Evolutionary conservation across 768 basidiomycete genomes (phyloP).

Genomic region (Amanita pseudoporphyria): DNA sequence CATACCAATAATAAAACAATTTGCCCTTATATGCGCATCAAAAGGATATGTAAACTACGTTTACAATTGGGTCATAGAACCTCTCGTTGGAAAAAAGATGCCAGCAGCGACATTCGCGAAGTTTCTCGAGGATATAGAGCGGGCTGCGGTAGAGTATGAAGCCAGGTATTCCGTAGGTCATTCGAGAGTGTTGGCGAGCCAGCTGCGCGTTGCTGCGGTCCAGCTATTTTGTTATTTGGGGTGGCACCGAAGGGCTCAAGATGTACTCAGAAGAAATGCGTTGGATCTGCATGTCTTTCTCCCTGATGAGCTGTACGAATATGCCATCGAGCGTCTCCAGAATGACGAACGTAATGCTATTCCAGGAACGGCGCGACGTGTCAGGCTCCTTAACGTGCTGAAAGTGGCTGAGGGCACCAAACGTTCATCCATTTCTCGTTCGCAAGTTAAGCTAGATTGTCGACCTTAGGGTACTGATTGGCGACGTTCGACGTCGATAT

Average conservation of each 20-base stretch:
- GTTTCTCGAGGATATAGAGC: not conserved
- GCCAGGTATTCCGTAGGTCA: not conserved
- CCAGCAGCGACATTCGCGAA: not conserved
- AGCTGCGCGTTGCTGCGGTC: constrained; percentile 1
- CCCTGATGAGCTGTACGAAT: not conserved
- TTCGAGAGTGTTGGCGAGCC: not conserved
- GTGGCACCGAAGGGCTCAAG: not conserved
- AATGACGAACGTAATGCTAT: not conserved
- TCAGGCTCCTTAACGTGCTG: not conserved
- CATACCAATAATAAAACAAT: constrained; percentile 11
- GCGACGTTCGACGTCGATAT: not conserved
- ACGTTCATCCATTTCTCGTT: not conserved
- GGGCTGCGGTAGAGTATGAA: not conserved
- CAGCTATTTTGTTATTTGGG: not conserved
- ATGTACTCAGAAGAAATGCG: not conserved
- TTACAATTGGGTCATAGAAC: constrained; percentile 10
- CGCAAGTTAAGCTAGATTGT: not conserved
- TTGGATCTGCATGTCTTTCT: not conserved
- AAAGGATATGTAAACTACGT: constrained; percentile 15
- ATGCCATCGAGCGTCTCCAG: not conserved
- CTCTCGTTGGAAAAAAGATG: constrained; percentile 1
- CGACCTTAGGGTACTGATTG: not conserved
- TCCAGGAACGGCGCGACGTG: not conserved
- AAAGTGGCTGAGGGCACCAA: not conserved
- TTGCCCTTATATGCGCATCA: constrained; percentile 13